Conservation (phyloP, 179 eudicot genomes). For the Carnegiea gigantea region DNA sequence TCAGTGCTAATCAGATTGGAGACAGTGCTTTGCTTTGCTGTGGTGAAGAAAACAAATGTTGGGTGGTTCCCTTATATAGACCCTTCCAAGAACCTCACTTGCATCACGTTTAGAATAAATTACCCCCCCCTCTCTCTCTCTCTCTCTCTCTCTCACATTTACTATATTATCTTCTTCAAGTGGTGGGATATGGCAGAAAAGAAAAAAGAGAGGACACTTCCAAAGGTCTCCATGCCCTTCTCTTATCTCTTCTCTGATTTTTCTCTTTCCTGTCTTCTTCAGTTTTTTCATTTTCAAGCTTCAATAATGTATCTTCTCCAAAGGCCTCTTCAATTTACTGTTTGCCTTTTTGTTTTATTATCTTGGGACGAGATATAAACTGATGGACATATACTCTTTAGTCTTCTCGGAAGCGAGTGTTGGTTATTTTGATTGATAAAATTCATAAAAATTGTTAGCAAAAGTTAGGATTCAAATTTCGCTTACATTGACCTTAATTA, state of each 20-base stretch:
- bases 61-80: conserved; percentile 37
- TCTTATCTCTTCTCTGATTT: not conserved
- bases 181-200: conserved; percentile 15
- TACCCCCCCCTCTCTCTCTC: not conserved
- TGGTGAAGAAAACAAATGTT: conserved; percentile 29
- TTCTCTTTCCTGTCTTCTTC: not conserved
- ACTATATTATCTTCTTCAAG: conserved; percentile 13
- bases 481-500: no score
- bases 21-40: conserved; percentile 33
- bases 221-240: not conserved
- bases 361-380: no score
- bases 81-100: not conserved
- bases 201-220: not conserved
- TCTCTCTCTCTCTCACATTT: not conserved
- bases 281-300: not conserved
- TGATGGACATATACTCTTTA: no score
- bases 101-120: conserved; percentile 16
- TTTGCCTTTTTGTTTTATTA: no score
- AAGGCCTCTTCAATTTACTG: no score
- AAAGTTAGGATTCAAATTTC: no score
- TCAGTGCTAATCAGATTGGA: conserved; percentile 23
- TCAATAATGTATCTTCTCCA: no score
- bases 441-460: no score
- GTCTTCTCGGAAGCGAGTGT: no score
- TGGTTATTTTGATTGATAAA: no score